Base-by-base conservation (phyloP, 805 yeast species). In the Teunomyces funiuensis region DNA sequence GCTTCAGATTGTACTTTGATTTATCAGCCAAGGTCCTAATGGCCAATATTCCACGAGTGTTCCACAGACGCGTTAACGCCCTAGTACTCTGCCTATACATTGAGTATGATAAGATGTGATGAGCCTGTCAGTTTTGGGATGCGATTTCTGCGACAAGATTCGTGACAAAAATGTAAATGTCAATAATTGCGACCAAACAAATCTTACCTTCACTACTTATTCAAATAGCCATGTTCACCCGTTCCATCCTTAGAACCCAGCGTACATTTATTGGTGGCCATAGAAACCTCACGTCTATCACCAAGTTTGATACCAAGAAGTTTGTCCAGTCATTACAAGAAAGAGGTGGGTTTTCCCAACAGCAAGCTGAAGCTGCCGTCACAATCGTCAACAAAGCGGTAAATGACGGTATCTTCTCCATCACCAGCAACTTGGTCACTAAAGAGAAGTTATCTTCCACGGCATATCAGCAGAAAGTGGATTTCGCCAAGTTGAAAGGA, bases 381-480 rank as follows among this genome's bases (percentile, higher is more conserved):
- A 73, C 71, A 29, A 80, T 89, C 4, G 81, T 93, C 46, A 73
- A 83, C 28, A 72, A 76, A 34, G 88, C 96, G 0, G 76, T 91
- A 20, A 82, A 82, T 53, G 93, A 88, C 48, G 93, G 96, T 4
- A 80, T 89, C 22, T 75, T 76, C 16, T 79, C 84, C 42, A 82
- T 88, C 18, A 81, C 90, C 7, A 73, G 82, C 28, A 85, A 85
- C 55, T 66, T 91, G 42, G 95, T 91, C n/a, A 80, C 89, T 18
- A 83, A 88, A 52, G 97, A 89, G 52, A 81, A 83, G 33, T 74
- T 91, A 33, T 81, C 87, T 22, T 82, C 89, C 50, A 77, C 89
- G 57, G 85, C 96, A 3, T 93, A 93, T 62, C 96, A 91, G 60
- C 98, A 93, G 55, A 88, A 91, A 53, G 97, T 93, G 23, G 98